Conservation (phyloP, 345 rosid genomes). For the rapeseed (Brassica napus) region DNA sequence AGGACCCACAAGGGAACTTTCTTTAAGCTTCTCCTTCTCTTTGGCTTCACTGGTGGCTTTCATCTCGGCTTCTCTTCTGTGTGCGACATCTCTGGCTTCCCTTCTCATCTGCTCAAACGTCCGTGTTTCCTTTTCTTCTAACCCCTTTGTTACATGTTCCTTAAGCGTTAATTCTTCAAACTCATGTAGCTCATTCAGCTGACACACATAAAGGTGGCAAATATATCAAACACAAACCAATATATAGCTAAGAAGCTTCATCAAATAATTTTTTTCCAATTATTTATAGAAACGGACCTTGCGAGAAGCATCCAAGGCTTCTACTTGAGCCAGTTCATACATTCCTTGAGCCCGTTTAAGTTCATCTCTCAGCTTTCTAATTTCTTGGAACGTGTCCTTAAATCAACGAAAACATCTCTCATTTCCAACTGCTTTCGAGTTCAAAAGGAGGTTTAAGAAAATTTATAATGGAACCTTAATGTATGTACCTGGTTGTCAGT, state of each 20-base stretch:
- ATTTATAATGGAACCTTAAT: not conserved
- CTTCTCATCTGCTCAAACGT: conserved; percentile 50
- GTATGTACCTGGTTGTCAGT: conserved; percentile 61
- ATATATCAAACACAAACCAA: not conserved
- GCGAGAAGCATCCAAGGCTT: conserved; percentile 70
- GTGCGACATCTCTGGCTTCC: conserved; percentile 60
- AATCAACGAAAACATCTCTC: not conserved
- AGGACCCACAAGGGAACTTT: conserved; percentile 13
- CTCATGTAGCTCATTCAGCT: conserved; percentile 40
- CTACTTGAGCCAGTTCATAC: conserved; percentile 71
- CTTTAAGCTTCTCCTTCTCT: conserved; percentile 60
- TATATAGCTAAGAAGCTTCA: not conserved
- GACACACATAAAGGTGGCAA: not conserved
- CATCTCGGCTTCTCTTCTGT: conserved; percentile 52
- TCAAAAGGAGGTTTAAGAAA: not conserved
- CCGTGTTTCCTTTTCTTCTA: conserved; percentile 53
- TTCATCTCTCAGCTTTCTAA: conserved; percentile 76
- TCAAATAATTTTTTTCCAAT: not conserved
- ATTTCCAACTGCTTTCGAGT: not conserved
- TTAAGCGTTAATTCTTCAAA: conserved; percentile 48
- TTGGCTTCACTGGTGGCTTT: conserved; percentile 49
- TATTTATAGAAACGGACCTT: conserved; percentile 48
- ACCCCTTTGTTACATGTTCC: conserved; percentile 50
- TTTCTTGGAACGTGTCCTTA: conserved; percentile 43
- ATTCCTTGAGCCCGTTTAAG: conserved; percentile 73